Conservation (phyloP, 202 grass and related monocot species). For the Panicum virgatum region DNA sequence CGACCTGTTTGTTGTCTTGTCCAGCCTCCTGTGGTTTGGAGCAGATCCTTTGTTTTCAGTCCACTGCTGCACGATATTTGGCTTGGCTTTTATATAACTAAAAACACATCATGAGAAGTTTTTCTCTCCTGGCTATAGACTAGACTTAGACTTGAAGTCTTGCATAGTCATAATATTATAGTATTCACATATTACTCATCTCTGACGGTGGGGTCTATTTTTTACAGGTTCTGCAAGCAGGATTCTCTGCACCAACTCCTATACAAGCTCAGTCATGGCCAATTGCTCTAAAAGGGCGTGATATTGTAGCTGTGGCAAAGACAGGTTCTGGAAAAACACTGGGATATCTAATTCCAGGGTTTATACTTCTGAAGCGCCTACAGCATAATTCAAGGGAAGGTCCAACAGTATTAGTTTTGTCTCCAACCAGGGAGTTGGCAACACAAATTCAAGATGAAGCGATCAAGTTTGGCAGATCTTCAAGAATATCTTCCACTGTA, state of each 20-base stretch:
- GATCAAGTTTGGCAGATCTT: slow-evolving; percentile 84
- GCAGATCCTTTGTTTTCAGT: background rate
- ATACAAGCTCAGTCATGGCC: slow-evolving; percentile 99
- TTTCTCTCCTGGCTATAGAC: slow-evolving; percentile 15
- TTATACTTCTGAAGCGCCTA: slow-evolving; percentile 69
- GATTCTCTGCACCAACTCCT: slow-evolving; percentile 72
- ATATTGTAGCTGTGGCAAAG: slow-evolving; percentile 88
- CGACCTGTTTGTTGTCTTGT: slow-evolving; percentile 55
- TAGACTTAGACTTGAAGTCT: background rate
- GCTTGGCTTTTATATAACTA: background rate
- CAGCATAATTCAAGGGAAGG: slow-evolving; percentile 69
- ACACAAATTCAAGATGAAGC: slow-evolving; percentile 98
- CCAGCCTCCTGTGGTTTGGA: slow-evolving; percentile 32
- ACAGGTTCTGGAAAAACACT: slow-evolving; percentile 97
- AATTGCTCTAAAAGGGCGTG: slow-evolving; percentile 68
- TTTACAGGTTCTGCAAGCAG: slow-evolving; percentile 66
- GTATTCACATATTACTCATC: background rate
- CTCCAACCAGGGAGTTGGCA: slow-evolving; percentile 90
- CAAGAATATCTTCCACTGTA: slow-evolving; percentile 81
- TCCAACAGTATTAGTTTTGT: slow-evolving; percentile 76
- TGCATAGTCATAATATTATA: background rate
- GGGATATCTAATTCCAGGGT: slow-evolving; percentile 89
- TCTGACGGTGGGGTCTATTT: slow-evolving; percentile 9
- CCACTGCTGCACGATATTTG: background rate
- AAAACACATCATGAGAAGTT: slow-evolving; percentile 12